Conservation (phyloP, 2,329 filamentous ascomycete genomes). For the Nemania serpens region DNA sequence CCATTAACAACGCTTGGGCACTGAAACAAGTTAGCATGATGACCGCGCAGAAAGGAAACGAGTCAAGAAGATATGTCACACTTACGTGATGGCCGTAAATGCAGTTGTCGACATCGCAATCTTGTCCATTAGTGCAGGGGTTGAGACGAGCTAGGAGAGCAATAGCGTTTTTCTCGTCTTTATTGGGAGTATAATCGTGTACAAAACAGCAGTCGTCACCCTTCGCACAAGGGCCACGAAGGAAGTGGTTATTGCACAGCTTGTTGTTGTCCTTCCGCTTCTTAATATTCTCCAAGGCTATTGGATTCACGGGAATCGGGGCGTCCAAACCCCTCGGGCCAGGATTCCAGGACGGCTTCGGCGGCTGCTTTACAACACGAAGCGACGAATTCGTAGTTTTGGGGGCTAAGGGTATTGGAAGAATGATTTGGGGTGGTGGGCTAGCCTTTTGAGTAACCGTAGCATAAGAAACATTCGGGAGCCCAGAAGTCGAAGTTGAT, state of each 20-base stretch:
- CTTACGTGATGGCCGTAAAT: conserved; percentile 68
- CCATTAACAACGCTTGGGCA: conserved; percentile 59
- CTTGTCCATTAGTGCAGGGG: conserved; percentile 61
- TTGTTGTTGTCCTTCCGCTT: conserved; percentile 59
- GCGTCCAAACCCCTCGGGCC: conserved; percentile 60
- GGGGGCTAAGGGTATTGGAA: conserved; percentile 46
- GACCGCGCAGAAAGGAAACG: not conserved
- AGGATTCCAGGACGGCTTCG: conserved; percentile 55
- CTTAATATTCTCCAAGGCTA: conserved; percentile 59
- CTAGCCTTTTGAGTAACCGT: conserved; percentile 48
- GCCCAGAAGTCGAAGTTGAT: conserved; percentile 31
- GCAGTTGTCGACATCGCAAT: conserved; percentile 62
- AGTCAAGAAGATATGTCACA: conserved; percentile 18
- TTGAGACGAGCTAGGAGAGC: conserved; percentile 60
- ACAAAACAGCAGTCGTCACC: conserved; percentile 60
- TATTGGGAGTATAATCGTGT: conserved; percentile 57
- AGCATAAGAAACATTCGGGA: conserved; percentile 46
- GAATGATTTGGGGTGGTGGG: conserved; percentile 50
- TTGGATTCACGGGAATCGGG: conserved; percentile 51
- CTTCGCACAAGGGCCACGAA: conserved; percentile 61
- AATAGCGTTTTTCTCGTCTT: conserved; percentile 61
- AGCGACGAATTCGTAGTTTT: conserved; percentile 35
- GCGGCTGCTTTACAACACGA: conserved; percentile 37
- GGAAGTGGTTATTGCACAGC: conserved; percentile 66
- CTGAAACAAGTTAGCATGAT: conserved; percentile 40